Conservation (phyloP, 371 early-diverging fungal species). For the Batkoa obscura region DNA sequence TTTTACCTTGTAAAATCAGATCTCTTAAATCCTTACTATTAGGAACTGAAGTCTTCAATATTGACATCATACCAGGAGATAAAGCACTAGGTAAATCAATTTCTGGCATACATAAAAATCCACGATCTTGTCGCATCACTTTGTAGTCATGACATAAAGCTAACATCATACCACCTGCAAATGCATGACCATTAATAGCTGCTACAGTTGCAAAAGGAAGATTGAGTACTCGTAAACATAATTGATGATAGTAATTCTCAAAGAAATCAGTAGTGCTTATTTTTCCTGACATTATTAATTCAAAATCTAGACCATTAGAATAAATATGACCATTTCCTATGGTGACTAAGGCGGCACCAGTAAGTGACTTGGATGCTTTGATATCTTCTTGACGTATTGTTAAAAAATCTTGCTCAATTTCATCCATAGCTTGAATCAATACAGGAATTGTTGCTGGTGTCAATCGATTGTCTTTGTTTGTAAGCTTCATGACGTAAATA, state of each 20-base stretch:
- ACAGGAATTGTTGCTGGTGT: slow-evolving; percentile 29
- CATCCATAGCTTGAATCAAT: slow-evolving; percentile 33
- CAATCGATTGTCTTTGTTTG: slow-evolving; percentile 48
- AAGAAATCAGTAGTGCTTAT: slow-evolving; percentile 13
- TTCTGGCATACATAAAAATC: slow-evolving; percentile 24
- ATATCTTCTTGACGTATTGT: slow-evolving; percentile 6
- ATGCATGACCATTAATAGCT: slow-evolving; percentile 69
- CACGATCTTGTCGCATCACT: neutral
- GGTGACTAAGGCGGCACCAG: slow-evolving; percentile 34
- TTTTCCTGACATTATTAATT: slow-evolving; percentile 15
- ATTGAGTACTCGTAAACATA: slow-evolving; percentile 32
- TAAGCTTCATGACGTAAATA: slow-evolving; percentile 33
- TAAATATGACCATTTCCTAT: slow-evolving; percentile 45
- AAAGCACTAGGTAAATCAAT: slow-evolving; percentile 51
- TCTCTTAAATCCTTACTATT: slow-evolving; percentile 31
- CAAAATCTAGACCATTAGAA: slow-evolving; percentile 56
- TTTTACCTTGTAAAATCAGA: slow-evolving; percentile 40
- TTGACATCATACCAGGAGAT: slow-evolving; percentile 40
- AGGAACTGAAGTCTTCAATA: neutral
- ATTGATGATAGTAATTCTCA: slow-evolving; percentile 21
- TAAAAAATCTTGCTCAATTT: slow-evolving; percentile 27
- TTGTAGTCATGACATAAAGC: slow-evolving; percentile 46
- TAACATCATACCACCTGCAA: slow-evolving; percentile 61
- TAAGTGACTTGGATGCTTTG: slow-evolving; percentile 12
- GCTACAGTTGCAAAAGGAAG: slow-evolving; percentile 64